Percentiles rank a stretch among this genome's conserved stretches.
phyloP scores from a whole-genome alignment of 2,329 filamentous ascomycete species.

The Cryphonectria radicalis region DNA sequence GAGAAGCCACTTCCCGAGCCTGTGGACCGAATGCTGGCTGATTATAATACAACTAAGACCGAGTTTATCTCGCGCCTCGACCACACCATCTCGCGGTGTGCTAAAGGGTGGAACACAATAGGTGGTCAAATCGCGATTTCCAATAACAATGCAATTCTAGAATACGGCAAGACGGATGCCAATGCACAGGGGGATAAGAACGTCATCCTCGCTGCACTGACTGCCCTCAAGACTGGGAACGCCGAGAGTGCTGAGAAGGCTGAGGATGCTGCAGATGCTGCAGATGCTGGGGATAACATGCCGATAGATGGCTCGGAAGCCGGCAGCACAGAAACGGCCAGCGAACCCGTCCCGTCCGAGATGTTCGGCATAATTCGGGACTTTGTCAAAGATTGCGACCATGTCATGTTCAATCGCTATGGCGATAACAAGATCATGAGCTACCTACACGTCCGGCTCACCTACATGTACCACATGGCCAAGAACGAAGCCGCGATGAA shows the following conservation, averaged over 20 bases:
- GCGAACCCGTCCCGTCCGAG: slow-evolving; percentile 29
- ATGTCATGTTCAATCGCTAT: slow-evolving; percentile 53
- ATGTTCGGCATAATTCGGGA: slow-evolving; percentile 42
- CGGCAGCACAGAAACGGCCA: not conserved
- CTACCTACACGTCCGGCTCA: slow-evolving; percentile 65
- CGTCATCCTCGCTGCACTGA: slow-evolving; percentile 47
- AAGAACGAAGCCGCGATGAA: slow-evolving; percentile 47
- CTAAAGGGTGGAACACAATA: slow-evolving; percentile 56
- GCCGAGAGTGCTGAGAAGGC: not conserved
- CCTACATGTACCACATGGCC: slow-evolving; percentile 58
- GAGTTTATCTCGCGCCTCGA: slow-evolving; percentile 61
- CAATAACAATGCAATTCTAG: slow-evolving; percentile 58
- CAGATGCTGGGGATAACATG: slow-evolving; percentile 1
- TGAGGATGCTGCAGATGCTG: too few relatives aligned
- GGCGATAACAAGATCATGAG: slow-evolving; percentile 64
- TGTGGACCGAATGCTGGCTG: slow-evolving; percentile 38
- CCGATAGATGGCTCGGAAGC: slow-evolving; percentile 15
- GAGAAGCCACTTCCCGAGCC: slow-evolving; percentile 18
- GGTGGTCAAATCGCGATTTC: slow-evolving; percentile 63
- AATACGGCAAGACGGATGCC: slow-evolving; percentile 49
- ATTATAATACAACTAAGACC: slow-evolving; percentile 8
- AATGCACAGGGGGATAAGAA: slow-evolving; percentile 38
- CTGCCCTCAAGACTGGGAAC: not conserved
- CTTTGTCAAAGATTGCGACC: slow-evolving; percentile 50
- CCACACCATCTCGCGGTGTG: slow-evolving; percentile 56